Evolutionary conservation across 1,284 basidiomycete species (phyloP), one percentile per base, ranked within the genome.

Genomic region (Melampsora larici-populina): DNA sequence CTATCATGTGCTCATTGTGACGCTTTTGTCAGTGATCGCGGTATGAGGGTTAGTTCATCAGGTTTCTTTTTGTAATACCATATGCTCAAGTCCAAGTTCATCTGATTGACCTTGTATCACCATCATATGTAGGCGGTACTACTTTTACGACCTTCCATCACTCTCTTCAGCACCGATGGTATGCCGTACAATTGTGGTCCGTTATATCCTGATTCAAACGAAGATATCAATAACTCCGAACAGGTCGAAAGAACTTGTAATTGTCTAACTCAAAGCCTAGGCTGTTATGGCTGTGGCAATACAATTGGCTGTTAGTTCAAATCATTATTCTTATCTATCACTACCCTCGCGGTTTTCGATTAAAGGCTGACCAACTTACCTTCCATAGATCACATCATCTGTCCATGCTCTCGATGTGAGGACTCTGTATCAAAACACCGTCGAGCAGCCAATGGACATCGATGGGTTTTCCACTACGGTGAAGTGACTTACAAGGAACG

Each of bases 381-480:
- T 40, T 81, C 80, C 36, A 31, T 43, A 71, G 70, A 71, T 68
- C 63, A 58, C 31, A 66, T 74, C 72, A 69, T 76, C 36, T 79
- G 79, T n/a, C 80, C 82, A 3, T 82, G 81, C 60, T 68, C 79
- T 13, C 68, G 79, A 40, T 81, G 79, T 69, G 78, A 89, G 58
- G 82, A 80, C 55, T 84, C 83, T 40, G 83, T 85, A 8, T 80
- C 82, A 70, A 82, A 83, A 78, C 83, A 85, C 73, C 81, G 89
- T 89, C 81, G 88, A 87, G 29, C 91, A 90, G 85, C 85, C 4
- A 94, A 93, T 83, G 91, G 92, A 6, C 92, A 94, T 82, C 89
- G 92, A 31, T 93, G 92, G 82, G 92, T 94, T 40, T 92, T 94
- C 83, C 92, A 93, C 85, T 90, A 91, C 70, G 88, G 86, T 81